Evolutionary conservation across 106 monocot genomes (phyloP).

Genomic region (Agapanthus africanus): DNA sequence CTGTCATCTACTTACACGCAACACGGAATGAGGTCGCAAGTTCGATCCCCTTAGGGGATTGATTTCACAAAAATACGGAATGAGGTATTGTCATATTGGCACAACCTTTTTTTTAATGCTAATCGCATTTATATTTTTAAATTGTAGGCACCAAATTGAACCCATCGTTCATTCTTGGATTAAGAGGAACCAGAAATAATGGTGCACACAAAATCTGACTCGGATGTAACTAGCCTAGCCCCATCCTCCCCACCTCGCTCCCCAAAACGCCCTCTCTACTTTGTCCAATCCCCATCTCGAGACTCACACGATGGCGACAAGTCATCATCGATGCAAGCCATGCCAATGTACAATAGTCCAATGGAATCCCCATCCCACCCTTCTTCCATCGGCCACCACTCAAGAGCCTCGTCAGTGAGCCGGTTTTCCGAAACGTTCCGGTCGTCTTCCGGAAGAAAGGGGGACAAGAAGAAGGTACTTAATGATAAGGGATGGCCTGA

Average conservation of each 20-base stretch:
- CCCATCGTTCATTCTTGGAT: no score
- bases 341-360: conserved; percentile 71
- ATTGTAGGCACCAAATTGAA: no score
- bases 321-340: conserved; percentile 77
- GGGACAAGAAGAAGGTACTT: conserved; percentile 35
- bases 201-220: conserved; percentile 88
- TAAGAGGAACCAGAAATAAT: no score
- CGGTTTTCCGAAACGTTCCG: conserved; percentile 82
- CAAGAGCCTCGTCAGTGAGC: conserved; percentile 75
- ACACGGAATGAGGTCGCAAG: no score
- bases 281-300: conserved; percentile 83
- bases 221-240: conserved; percentile 84
- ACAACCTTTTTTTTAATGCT: no score
- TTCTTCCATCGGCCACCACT: conserved; percentile 68
- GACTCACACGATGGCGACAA: conserved; percentile 88
- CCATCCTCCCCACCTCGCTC: conserved; percentile 79
- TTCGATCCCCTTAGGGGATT: no score
- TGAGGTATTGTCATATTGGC: no score
- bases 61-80: no score
- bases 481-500: conserved; percentile 83
- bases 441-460: conserved; percentile 56
- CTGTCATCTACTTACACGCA: no score
- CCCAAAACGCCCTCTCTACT: conserved; percentile 68
- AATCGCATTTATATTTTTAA: no score
- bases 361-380: conserved; percentile 71